A percentile compares a stretch with the other conserved stretches of the same genome.
Conservation (phyloP, 2,329 filamentous ascomycete species). For the Aspergillus hiratsukae region DNA sequence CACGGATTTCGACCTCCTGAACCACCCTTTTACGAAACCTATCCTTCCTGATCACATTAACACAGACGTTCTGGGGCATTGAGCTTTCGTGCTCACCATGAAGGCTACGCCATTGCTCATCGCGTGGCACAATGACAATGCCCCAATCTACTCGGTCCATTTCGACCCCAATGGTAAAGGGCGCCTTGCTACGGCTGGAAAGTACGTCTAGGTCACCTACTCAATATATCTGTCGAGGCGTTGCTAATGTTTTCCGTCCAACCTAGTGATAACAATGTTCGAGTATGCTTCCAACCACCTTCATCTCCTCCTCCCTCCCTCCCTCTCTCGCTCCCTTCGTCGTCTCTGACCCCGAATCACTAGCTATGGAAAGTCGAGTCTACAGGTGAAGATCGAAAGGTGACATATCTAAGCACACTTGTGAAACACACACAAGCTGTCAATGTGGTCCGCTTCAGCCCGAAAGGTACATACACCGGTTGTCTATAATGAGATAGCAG, state of each 20-base stretch:
- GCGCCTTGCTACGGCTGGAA: slow-evolving; percentile 85
- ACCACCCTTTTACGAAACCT: neutral
- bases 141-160: slow-evolving; percentile 94
- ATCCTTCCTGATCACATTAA: neutral
- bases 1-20: neutral
- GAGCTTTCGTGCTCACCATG: slow-evolving; percentile 55
- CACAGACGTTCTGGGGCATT: slow-evolving; percentile 6
- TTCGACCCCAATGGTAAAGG: slow-evolving; percentile 92
- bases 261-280: slow-evolving; percentile 77
- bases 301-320: slow-evolving; percentile 16
- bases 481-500: neutral
- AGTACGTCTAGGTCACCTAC: slow-evolving; percentile 40
- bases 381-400: slow-evolving; percentile 78
- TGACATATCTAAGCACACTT: slow-evolving; percentile 87
- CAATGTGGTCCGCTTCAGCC: slow-evolving; percentile 95
- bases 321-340: slow-evolving; percentile 6
- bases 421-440: slow-evolving; percentile 94
- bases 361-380: slow-evolving; percentile 88
- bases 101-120: slow-evolving; percentile 95
- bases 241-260: slow-evolving; percentile 11
- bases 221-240: neutral
- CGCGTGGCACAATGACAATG: slow-evolving; percentile 97
- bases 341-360: slow-evolving; percentile 34
- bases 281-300: slow-evolving; percentile 53
- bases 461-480: slow-evolving; percentile 61